These are phyloP conservation scores for Ophiostoma sp. DNA, from an alignment of 2,329 filamentous ascomycete species.

Conservation along the genomic window DNA sequence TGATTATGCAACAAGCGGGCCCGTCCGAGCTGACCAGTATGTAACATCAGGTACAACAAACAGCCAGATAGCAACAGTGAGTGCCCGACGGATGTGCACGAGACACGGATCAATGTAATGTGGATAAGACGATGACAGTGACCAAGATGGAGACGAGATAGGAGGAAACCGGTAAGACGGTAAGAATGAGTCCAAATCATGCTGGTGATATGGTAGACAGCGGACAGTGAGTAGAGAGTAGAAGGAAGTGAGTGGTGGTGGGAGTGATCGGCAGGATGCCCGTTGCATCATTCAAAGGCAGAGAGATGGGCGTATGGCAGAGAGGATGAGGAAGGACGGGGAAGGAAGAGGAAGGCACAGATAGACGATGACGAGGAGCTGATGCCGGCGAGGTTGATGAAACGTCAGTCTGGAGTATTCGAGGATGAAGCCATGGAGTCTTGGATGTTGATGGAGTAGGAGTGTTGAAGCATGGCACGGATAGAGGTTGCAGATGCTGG, in stretches of 20 bases:
- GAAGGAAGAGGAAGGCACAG: neutral
- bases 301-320: neutral
- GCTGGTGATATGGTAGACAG: too few relatives aligned
- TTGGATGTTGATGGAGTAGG: neutral
- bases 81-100: neutral
- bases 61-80: neutral
- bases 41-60: neutral
- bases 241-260: neutral
- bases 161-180: neutral
- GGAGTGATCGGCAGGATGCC: neutral
- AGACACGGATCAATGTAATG: neutral
- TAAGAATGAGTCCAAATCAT: neutral
- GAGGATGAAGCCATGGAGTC: too few relatives aligned
- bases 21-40: too few relatives aligned
- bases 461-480: neutral
- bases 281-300: neutral
- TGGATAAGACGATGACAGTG: too few relatives aligned
- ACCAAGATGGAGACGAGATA: neutral
- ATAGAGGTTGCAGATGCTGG: neutral
- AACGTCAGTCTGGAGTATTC: too few relatives aligned
- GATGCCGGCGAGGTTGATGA: too few relatives aligned
- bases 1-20: too few relatives aligned
- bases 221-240: neutral
- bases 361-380: too few relatives aligned
- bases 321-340: neutral